A percentile compares a stretch with the other conserved stretches of the same genome.
Evolutionary conservation across 305 asterid species (phyloP).

Genomic region (Fraxinus sp.): DNA sequence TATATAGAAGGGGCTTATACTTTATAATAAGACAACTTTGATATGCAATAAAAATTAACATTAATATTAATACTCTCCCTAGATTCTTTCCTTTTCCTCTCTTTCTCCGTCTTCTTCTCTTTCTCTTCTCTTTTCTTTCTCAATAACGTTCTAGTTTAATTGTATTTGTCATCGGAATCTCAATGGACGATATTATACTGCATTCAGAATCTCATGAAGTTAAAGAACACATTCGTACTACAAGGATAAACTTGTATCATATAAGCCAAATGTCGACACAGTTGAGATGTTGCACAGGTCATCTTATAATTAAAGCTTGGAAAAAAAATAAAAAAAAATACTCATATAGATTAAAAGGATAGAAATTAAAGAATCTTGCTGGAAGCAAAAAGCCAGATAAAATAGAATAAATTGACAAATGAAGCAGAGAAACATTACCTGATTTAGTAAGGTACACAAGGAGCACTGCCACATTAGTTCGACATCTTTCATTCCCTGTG

Average conservation of each 20-base stretch:
- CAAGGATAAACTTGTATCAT: neutral
- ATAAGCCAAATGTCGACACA: neutral
- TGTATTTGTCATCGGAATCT: neutral
- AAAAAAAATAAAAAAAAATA: neutral
- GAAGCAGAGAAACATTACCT: constrained; percentile 35
- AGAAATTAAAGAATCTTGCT: constrained; percentile 7
- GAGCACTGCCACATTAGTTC: constrained; percentile 55
- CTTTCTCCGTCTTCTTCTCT: too few species aligned
- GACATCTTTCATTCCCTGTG: constrained; percentile 33
- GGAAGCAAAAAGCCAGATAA: neutral
- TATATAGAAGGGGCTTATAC: too few species aligned
- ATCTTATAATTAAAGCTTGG: neutral
- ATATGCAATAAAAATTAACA: too few species aligned
- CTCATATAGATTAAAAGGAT: neutral
- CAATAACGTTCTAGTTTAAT: too few species aligned
- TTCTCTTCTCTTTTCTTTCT: too few species aligned
- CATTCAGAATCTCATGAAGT: neutral
- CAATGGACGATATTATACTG: neutral
- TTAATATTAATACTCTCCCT: too few species aligned
- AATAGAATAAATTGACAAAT: neutral
- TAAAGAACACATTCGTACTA: neutral
- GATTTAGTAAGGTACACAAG: constrained; percentile 61
- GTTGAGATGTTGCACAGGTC: neutral
- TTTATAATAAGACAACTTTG: too few species aligned
- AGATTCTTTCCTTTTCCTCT: too few species aligned